These are phyloP conservation scores for Lodderomyces jiufengensis DNA, from an alignment of 1,139 yeast genomes.

Conservation along the genomic window DNA sequence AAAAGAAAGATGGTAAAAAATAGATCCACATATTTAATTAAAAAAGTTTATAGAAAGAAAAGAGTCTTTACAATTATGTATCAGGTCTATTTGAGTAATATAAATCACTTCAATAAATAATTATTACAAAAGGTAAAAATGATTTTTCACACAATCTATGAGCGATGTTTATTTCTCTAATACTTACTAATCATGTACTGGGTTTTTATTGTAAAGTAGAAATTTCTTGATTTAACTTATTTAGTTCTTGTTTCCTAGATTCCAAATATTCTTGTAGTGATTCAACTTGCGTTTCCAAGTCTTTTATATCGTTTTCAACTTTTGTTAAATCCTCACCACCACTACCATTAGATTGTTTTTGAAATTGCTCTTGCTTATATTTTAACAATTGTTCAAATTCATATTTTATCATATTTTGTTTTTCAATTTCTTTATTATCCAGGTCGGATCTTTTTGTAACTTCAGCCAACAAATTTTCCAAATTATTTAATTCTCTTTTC, in stretches of 20 bases:
- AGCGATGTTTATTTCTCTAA: no score
- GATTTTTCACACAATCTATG: no score
- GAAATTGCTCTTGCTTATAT: slow-evolving; percentile 51
- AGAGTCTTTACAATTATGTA: no score
- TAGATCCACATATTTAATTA: neutral
- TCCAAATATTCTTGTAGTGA: slow-evolving; percentile 56
- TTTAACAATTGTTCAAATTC: slow-evolving; percentile 81
- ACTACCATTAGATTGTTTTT: slow-evolving; percentile 7
- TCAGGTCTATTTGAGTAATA: no score
- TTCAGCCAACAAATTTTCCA: slow-evolving; percentile 59
- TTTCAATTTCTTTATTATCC: slow-evolving; percentile 26
- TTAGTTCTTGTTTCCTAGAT: slow-evolving; percentile 50
- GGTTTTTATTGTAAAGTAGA: slow-evolving; percentile 16
- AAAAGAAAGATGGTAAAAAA: slow-evolving; percentile 19
- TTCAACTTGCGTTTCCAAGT: slow-evolving; percentile 62
- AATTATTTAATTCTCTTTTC: slow-evolving; percentile 70
- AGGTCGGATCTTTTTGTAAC: slow-evolving; percentile 52
- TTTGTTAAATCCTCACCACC: slow-evolving; percentile 31
- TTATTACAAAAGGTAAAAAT: no score
- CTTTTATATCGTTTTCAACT: slow-evolving; percentile 55
- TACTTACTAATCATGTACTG: no score
- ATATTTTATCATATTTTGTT: slow-evolving; percentile 42
- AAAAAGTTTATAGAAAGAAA: no score
- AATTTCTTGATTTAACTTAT: slow-evolving; percentile 43
- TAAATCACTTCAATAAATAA: no score